Base-by-base conservation (phyloP, 169 alveolate genomes). In the Plasmodium sp. region DNA sequence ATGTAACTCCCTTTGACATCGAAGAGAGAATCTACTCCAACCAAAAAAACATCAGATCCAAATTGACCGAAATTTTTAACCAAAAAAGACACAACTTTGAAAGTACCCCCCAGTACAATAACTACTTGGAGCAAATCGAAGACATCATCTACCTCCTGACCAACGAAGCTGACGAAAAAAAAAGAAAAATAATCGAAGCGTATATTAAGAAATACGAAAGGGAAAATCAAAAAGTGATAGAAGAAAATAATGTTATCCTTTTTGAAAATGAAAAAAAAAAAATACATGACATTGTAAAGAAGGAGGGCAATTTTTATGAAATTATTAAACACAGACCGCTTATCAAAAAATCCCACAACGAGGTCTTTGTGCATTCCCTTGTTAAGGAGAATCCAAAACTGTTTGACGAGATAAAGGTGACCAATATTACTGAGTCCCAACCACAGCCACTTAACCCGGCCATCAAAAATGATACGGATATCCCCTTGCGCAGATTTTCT, bases 401-500 rank as follows among this genome's bases (percentile, higher is more conserved):
- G 22, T 88, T 88, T 88, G 90, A 79, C 67, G 94, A 88, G 62
- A 43, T 88, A 31, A 88, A 88, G 22, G 90, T 82, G 41, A 39
- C 90, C n/a, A 74, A 51, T 27, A 56, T 80, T 54, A 41, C 80
- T 27, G 93, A 73, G 85, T 43, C 74, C 31, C 77, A 81, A n/a
- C 83, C 93, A 54, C 96, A 96, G 93, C 97, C 97, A n/a, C 80
- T 96, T 34, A 96, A 96, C 56, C 96, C 97, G 6, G 96, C 97
- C 34, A 95, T 95, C 41, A 83, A 96, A 31, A 90, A 74, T 74
- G 97, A 95, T 48, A 84, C 97, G 3, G 97, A 96, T 77, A 96
- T 96, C 54, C 96, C 96, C 7, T 34, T 93, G 62, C 96, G 97
- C 6, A 92, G 74, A 80, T 86, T 81, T 83, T 36, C 95, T 22